Evolutionary conservation across 1,139 yeast genomes (phyloP).

Genomic region (Zygosaccharomyces sapae): DNA sequence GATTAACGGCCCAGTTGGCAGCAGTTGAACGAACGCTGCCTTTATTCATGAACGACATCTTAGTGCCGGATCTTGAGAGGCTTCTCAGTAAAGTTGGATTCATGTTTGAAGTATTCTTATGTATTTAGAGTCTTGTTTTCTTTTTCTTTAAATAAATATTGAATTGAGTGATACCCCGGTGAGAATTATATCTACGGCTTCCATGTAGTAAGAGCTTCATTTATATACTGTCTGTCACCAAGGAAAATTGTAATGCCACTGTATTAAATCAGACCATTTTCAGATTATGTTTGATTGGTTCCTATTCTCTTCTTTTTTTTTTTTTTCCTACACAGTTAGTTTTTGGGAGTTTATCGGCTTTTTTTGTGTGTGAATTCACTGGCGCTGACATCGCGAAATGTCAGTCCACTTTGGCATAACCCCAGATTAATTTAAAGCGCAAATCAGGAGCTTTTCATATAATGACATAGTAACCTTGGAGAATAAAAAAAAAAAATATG

Average conservation of each 20-base stretch:
- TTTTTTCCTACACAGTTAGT: background rate
- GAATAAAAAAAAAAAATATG: background rate
- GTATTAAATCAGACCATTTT: background rate
- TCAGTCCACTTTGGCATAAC: constrained; percentile 5
- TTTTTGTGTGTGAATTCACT: background rate
- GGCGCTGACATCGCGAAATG: background rate
- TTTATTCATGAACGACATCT: constrained; percentile 8
- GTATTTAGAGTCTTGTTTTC: background rate
- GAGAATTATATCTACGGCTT: too few species aligned
- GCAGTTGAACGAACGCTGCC: constrained; percentile 5
- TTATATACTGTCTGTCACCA: background rate
- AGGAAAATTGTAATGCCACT: background rate
- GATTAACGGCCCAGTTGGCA: constrained; percentile 18
- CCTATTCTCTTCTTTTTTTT: background rate
- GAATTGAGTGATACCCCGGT: too few species aligned
- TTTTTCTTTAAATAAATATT: background rate
- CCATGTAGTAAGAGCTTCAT: background rate
- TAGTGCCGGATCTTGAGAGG: constrained; percentile 17
- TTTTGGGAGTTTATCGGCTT: background rate
- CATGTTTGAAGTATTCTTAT: constrained; percentile 7
- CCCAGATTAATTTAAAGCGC: background rate
- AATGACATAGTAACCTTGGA: background rate
- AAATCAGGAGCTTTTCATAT: constrained; percentile 3
- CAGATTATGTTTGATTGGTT: background rate
- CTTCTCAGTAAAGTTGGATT: constrained; percentile 19